These are phyloP conservation scores for Cladosporium sp. DNA, from an alignment of 2,329 filamentous ascomycete species.

Conservation along the genomic window DNA sequence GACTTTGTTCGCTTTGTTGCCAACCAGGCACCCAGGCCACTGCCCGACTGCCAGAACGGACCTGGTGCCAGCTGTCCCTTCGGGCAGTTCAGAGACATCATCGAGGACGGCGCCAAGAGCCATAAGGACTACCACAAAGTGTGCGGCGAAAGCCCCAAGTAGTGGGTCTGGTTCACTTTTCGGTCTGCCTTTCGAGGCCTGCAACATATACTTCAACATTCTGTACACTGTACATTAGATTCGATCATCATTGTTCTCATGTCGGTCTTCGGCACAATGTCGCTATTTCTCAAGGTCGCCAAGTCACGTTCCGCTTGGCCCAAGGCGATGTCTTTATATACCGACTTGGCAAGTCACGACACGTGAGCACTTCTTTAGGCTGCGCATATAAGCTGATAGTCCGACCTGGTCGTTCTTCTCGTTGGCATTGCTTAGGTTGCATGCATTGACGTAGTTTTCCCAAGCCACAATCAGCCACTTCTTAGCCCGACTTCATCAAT, in stretches of 20 bases:
- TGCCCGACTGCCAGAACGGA: slow-evolving; percentile 22
- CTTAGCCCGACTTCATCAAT: not conserved
- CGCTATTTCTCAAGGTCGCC: not conserved
- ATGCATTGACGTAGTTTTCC: not conserved
- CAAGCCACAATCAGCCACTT: not conserved
- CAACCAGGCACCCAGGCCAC: slow-evolving; percentile 20
- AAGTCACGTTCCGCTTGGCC: not conserved
- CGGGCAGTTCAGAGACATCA: slow-evolving; percentile 18
- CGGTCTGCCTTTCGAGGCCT: not conserved
- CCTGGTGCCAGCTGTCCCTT: slow-evolving; percentile 24
- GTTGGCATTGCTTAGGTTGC: slow-evolving; percentile 10
- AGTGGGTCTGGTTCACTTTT: not conserved
- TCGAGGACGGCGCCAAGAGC: slow-evolving; percentile 19
- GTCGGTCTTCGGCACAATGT: not conserved
- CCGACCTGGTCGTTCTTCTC: not conserved
- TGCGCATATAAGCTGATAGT: not conserved
- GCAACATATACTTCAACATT: not conserved
- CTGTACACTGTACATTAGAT: not conserved
- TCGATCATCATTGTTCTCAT: not conserved
- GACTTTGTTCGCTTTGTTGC: slow-evolving; percentile 23
- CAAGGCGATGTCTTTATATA: slow-evolving; percentile 7
- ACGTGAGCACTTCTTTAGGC: not conserved
- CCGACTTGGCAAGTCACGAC: slow-evolving; percentile 8
- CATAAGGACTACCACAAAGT: slow-evolving; percentile 22
- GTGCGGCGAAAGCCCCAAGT: slow-evolving; percentile 20